Evolutionary conservation across 805 yeast species (phyloP).

Genomic region (Kazachstania africana): DNA sequence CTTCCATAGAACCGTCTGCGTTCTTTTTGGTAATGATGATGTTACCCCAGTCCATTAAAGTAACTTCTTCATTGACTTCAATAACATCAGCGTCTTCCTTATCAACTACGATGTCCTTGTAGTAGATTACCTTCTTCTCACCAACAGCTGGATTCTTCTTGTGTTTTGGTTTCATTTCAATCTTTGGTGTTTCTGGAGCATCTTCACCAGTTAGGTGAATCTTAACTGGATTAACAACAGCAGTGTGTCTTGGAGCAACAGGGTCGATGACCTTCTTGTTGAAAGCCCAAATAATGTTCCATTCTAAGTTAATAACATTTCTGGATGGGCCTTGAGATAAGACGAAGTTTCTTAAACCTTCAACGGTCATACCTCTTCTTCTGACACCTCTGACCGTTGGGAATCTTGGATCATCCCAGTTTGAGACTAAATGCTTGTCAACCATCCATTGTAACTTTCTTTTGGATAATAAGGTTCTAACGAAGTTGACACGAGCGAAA

Average conservation of each 20-base stretch:
- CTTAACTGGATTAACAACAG: conserved; percentile 63
- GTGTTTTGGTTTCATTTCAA: conserved; percentile 80
- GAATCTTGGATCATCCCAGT: conserved; percentile 99
- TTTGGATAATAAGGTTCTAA: conserved; percentile 89
- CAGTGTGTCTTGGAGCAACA: conserved; percentile 89
- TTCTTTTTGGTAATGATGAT: conserved; percentile 61
- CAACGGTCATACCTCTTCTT: conserved; percentile 99
- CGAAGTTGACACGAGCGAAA: conserved; percentile 93
- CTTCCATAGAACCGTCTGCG: conserved; percentile 59
- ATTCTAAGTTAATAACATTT: conserved; percentile 91
- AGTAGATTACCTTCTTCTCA: conserved; percentile 60
- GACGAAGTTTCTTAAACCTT: conserved; percentile 89
- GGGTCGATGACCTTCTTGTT: conserved; percentile 97
- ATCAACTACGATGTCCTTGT: conserved; percentile 59
- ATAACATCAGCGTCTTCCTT: conserved; percentile 73
- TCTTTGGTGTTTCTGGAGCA: conserved; percentile 52
- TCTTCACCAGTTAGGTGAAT: conserved; percentile 44
- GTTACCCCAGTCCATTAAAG: conserved; percentile 99
- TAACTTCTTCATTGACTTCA: conserved; percentile 79
- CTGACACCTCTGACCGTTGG: conserved; percentile 99
- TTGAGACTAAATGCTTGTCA: conserved; percentile 72
- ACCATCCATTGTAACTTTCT: conserved; percentile 99
- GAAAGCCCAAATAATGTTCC: conserved; percentile 96
- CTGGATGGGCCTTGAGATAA: conserved; percentile 96
- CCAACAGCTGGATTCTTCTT: conserved; percentile 93